Evolutionary conservation across 2,329 filamentous ascomycete genomes (phyloP).

Genomic region (Hypoxylon sp.): DNA sequence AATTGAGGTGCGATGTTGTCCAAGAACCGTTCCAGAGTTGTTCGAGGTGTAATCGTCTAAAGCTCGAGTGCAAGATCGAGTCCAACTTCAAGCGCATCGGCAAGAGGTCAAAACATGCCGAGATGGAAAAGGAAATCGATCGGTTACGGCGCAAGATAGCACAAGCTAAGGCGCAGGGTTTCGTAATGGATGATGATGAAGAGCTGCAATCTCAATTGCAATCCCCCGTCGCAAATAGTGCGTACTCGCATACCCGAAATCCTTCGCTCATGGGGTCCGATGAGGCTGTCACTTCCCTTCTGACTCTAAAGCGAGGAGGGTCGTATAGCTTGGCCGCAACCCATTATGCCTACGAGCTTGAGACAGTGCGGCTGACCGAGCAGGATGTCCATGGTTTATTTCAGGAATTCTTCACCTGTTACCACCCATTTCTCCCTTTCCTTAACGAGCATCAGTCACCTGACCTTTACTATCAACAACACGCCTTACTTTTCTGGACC

Average conservation of each 20-base stretch:
- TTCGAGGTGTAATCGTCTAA: conserved; percentile 82
- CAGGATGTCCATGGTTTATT: conserved; percentile 76
- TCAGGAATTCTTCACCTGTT: conserved; percentile 80
- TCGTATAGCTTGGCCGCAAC: conserved; percentile 70
- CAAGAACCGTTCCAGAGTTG: conserved; percentile 85
- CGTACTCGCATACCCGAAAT: conserved; percentile 73
- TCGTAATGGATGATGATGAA: conserved; percentile 67
- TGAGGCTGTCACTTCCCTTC: conserved; percentile 75
- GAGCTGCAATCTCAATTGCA: conserved; percentile 68
- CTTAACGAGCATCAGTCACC: conserved; percentile 76
- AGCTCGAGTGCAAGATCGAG: conserved; percentile 87
- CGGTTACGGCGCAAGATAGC: conserved; percentile 73
- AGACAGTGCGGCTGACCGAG: conserved; percentile 75
- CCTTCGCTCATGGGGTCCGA: conserved; percentile 77
- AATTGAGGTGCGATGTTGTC: conserved; percentile 83
- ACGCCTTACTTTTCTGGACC: conserved; percentile 88
- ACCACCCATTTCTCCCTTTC: conserved; percentile 84
- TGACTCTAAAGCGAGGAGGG: conserved; percentile 76
- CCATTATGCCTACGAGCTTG: conserved; percentile 72
- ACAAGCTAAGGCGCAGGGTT: conserved; percentile 72
- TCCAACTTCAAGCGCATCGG: conserved; percentile 89
- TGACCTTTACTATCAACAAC: conserved; percentile 82
- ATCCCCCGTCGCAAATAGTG: conserved; percentile 71
- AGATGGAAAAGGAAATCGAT: conserved; percentile 89
- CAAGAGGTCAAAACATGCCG: conserved; percentile 85